A percentile compares a stretch with the other conserved stretches of the same genome.
Conservation (phyloP, 371 early-diverging fungal species). For the Circinella minor region DNA sequence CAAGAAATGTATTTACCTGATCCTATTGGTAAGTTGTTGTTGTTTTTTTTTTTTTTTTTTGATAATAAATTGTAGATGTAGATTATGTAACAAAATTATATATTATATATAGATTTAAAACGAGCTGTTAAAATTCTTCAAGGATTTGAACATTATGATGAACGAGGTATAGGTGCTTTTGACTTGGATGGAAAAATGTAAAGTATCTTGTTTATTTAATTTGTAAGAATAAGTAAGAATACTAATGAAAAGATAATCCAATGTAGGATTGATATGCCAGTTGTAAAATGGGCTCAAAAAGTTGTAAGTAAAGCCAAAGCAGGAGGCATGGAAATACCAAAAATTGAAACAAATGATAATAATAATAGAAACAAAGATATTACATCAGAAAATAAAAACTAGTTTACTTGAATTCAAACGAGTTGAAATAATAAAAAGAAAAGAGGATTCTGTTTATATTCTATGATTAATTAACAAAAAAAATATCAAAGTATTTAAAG, state of each 20-base stretch:
- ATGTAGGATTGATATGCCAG: constrained; percentile 70
- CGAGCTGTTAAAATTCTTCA: constrained; percentile 68
- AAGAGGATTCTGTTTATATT: too few relatives aligned
- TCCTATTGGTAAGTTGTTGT: constrained; percentile 57
- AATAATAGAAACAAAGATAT: neutral
- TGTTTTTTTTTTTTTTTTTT: too few relatives aligned
- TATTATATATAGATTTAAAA: constrained; percentile 52
- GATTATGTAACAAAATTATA: neutral
- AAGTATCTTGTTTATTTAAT: constrained; percentile 6
- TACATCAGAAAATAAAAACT: neutral
- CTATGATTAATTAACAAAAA: too few relatives aligned
- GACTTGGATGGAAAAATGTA: constrained; percentile 88
- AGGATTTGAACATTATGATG: constrained; percentile 66
- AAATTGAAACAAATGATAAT: constrained; percentile 9
- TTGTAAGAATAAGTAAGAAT: too few relatives aligned
- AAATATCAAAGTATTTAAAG: too few relatives aligned
- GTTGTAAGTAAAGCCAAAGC: constrained; percentile 61
- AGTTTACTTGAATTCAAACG: neutral
- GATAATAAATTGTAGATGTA: neutral
- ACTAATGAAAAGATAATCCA: neutral
- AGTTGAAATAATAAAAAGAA: too few relatives aligned
- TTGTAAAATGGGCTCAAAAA: constrained; percentile 75
- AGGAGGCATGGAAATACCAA: constrained; percentile 56
- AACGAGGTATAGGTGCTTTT: constrained; percentile 88
- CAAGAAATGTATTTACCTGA: constrained; percentile 80